Percentiles rank a stretch among this genome's conserved stretches.
Evolutionary conservation across 2,329 filamentous ascomycete species (phyloP).

Genomic region (Pseudogymnoascus sp.): DNA sequence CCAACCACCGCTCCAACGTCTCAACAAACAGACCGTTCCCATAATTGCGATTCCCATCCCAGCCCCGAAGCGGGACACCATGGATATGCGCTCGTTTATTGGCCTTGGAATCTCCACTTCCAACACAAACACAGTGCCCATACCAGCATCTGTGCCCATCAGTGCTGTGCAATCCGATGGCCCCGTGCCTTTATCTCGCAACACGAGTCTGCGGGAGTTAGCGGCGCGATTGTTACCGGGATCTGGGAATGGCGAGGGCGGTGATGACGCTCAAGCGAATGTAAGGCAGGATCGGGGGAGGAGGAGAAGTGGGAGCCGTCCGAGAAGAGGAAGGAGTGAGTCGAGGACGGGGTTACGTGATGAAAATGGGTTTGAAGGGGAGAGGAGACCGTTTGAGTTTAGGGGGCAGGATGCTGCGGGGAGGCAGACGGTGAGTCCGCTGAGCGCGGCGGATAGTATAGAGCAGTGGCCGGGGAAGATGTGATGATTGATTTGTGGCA

Average conservation of each 20-base stretch:
- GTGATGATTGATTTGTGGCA: not conserved
- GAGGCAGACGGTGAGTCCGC: not conserved
- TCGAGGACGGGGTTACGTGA: slow-evolving; percentile 13
- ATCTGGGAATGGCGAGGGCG: slow-evolving; percentile 6
- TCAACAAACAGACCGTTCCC: not conserved
- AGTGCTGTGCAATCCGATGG: not conserved
- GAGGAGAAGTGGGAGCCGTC: slow-evolving; percentile 13
- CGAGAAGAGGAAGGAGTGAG: slow-evolving; percentile 22
- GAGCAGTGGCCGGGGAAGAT: slow-evolving; percentile 1
- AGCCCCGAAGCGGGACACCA: not conserved
- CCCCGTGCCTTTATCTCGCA: not conserved
- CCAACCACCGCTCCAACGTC: not conserved
- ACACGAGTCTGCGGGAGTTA: not conserved
- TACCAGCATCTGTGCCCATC: not conserved
- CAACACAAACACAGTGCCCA: not conserved
- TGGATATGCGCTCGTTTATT: slow-evolving; percentile 9
- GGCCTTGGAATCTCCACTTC: not conserved
- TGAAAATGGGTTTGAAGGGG: slow-evolving; percentile 8
- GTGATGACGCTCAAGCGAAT: not conserved
- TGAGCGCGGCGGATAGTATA: not conserved
- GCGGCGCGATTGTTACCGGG: slow-evolving; percentile 11
- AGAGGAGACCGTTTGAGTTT: slow-evolving; percentile 17
- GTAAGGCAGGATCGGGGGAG: slow-evolving; percentile 11
- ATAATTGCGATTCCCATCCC: slow-evolving; percentile 3
- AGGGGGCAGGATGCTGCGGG: slow-evolving; percentile 15